Conservation (phyloP, 257 asterid genomes). For the Prunella vulgaris region DNA sequence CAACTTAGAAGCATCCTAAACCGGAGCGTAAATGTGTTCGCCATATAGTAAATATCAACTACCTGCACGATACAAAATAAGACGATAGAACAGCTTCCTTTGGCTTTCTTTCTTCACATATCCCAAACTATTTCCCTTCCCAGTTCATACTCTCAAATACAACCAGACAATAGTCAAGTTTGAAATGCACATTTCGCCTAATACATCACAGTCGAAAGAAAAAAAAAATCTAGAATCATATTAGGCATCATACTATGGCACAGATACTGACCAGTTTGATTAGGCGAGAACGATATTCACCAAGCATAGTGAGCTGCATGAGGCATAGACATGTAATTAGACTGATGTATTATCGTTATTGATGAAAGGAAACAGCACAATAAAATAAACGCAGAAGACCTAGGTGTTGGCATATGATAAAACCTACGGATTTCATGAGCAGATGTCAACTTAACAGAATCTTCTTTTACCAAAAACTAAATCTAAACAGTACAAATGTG, state of each 20-base stretch:
- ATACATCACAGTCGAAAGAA: conserved; percentile 1
- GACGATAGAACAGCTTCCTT: neutral
- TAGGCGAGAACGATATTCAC: conserved; percentile 79
- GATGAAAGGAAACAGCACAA: neutral
- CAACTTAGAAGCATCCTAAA: neutral
- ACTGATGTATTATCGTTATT: neutral
- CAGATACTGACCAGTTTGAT: conserved; percentile 69
- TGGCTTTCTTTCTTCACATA: neutral
- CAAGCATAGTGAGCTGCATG: conserved; percentile 74
- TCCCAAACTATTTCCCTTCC: neutral
- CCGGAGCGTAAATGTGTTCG: neutral
- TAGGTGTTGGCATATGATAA: neutral
- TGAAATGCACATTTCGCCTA: neutral
- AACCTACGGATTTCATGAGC: neutral
- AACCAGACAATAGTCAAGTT: neutral
- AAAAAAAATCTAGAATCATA: conserved; percentile 2
- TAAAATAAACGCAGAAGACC: neutral
- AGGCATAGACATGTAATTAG: conserved; percentile 26
- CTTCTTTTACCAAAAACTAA: conserved; percentile 3
- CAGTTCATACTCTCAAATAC: neutral
- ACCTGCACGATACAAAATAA: neutral
- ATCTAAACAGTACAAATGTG: neutral
- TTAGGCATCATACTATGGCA: neutral
- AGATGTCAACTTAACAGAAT: neutral
- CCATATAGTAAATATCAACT: neutral